Evolutionary conservation across 2,329 filamentous ascomycete genomes (phyloP).

Genomic region (Elsinoe necatrix): DNA sequence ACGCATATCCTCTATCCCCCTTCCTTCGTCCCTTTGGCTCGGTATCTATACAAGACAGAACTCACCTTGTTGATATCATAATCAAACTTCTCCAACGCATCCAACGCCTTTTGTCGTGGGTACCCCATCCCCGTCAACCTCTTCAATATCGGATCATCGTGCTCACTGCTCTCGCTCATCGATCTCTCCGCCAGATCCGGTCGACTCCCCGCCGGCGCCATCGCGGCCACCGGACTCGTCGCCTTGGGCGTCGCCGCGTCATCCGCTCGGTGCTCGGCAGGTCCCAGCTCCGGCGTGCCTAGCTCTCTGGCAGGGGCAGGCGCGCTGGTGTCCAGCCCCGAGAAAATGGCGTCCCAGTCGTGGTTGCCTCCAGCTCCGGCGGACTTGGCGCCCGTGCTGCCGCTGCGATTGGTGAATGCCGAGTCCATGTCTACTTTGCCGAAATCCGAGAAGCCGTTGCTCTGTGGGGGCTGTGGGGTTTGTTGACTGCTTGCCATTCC

Average conservation of each 20-base stretch:
- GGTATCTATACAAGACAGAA: conserved; percentile 18
- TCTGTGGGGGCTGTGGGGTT: conserved; percentile 29
- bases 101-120: conserved; percentile 60
- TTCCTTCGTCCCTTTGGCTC: too few relatives aligned
- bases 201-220: conserved; percentile 16
- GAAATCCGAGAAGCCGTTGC: conserved; percentile 26
- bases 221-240: conserved; percentile 9
- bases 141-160: conserved; percentile 88
- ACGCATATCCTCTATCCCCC: too few relatives aligned
- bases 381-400: conserved; percentile 14
- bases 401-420: conserved; percentile 21
- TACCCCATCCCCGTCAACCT: conserved; percentile 88
- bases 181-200: conserved; percentile 50
- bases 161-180: conserved; percentile 63
- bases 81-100: conserved; percentile 85
- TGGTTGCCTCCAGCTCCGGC: conserved; percentile 42
- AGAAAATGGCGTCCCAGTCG: conserved; percentile 95
- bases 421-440: conserved; percentile 17
- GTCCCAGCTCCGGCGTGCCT: conserved; percentile 20
- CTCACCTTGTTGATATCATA: conserved; percentile 91
- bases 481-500: conserved; percentile 33
- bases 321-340: conserved; percentile 57
- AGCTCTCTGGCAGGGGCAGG: conserved; percentile 17
- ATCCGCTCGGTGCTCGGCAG: background rate
- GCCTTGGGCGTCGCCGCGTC: conserved; percentile 16